Base-by-base conservation (phyloP, 176 grass and related monocot genomes). In the Panicum miliaceum region DNA sequence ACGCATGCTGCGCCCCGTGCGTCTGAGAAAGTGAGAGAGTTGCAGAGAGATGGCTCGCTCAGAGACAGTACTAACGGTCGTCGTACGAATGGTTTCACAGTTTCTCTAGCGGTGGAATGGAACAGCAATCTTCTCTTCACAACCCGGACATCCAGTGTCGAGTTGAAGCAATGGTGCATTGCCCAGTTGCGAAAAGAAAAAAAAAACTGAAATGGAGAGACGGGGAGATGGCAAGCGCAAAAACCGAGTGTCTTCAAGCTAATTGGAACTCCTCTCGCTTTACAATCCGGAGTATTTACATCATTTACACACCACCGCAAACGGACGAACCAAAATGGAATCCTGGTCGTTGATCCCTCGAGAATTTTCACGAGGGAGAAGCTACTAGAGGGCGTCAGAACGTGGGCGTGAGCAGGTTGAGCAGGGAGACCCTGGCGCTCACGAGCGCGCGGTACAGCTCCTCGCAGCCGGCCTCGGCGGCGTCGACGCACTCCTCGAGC, bases 381-480 rank as follows among this genome's bases (percentile, higher is more conserved):
- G 23, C 2, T 26, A 42, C 26, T 15, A 4, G 51, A 1, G 1
- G n/a, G 36, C 6, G 73, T 88, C 83, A 94, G 45, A 85, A 92
- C 32, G 80, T 92, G 62, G 90, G 92, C 38, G 90, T 94, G 18
- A 94, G 82, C 38, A 90, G 82, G 80, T 94, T 92, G 79, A 94
- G 92, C 58, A 94, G 71, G 20, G 92, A 87, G 74, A 92, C 92
- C 40, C 92, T 90, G 51, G 90, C 80, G 75, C 88, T 94, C 1
- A 94, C 84, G 43, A 94, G 87, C 70, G 84, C 84, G 42, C 92
- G 89, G 81, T 90, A 94, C 25, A 92, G 83, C 51, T 88, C 76
- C 59, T 91, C 61, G 85, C 84, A 87, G 2, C 87, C 82, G 4
- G 13, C n/a, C 87, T 94, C 92, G 8, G 90, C 81, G 41, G 81